phyloP scores from a whole-genome alignment of 192 early-diverging fungal genomes.

The Umbelopsis vinacea region DNA sequence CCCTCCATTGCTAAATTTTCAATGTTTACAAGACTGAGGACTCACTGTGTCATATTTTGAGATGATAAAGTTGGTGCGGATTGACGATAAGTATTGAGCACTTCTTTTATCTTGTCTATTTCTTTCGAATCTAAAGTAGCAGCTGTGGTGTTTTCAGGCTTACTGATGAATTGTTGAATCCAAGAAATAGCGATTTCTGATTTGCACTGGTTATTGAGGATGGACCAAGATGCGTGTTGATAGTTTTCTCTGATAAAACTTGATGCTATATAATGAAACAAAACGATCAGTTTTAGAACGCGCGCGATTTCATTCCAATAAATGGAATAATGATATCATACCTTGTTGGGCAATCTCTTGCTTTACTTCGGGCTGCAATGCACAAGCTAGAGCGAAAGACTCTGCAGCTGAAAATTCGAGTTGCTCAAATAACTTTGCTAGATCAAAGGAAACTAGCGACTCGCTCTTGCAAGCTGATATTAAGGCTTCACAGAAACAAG shows the following conservation, averaged over 20 bases:
- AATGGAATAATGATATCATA: background rate
- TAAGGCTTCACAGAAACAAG: conserved; percentile 50
- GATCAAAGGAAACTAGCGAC: conserved; percentile 48
- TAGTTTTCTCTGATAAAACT: background rate
- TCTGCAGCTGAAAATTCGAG: conserved; percentile 42
- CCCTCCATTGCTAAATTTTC: conserved; percentile 13
- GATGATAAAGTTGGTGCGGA: background rate
- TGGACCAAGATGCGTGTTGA: conserved; percentile 10
- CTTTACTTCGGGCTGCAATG: conserved; percentile 43
- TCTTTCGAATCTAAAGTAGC: conserved; percentile 8
- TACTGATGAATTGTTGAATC: conserved; percentile 17
- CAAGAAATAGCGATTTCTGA: conserved; percentile 13
- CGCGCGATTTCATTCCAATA: background rate
- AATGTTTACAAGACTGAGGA: background rate
- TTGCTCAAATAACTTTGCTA: conserved; percentile 42
- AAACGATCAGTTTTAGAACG: background rate
- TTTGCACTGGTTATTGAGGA: conserved; percentile 18
- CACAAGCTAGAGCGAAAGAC: conserved; percentile 43
- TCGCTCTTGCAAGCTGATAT: conserved; percentile 49
- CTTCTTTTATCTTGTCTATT: conserved; percentile 24
- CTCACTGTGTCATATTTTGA: conserved; percentile 12
- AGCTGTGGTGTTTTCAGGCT: conserved; percentile 6
- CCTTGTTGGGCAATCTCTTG: conserved; percentile 36
- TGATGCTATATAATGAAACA: background rate
- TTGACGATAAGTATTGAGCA: background rate